phyloP scores from a whole-genome alignment of 176 grass and related monocot species.

The Lolium rigidum region DNA sequence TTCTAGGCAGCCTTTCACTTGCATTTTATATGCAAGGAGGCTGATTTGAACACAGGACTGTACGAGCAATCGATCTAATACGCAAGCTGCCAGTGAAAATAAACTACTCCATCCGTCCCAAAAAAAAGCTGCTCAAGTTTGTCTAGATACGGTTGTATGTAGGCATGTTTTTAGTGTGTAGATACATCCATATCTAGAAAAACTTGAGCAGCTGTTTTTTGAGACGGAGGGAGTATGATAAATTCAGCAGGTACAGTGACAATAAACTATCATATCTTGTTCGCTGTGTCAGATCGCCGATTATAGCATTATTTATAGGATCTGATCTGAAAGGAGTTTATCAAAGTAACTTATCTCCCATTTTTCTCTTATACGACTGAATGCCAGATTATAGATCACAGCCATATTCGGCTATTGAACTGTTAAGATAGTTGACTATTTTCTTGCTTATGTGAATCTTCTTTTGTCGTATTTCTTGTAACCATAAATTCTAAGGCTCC shows the following conservation, averaged over 20 bases:
- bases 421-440: slow-evolving; percentile 3
- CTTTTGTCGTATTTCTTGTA: background rate
- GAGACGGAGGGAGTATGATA: too few species aligned
- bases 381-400: slow-evolving; percentile 16
- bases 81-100: slow-evolving; percentile 14
- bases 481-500: background rate
- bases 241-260: slow-evolving; percentile 8
- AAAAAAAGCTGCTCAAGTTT: too few species aligned
- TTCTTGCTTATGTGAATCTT: slow-evolving; percentile 15
- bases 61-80: background rate
- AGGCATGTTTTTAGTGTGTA: too few species aligned
- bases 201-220: too few species aligned
- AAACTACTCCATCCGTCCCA: background rate
- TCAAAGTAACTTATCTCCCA: slow-evolving; percentile 3
- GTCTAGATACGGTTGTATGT: too few species aligned
- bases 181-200: too few species aligned
- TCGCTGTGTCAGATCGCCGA: background rate
- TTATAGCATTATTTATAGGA: slow-evolving; percentile 11
- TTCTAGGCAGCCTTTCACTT: too few species aligned
- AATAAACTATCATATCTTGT: slow-evolving; percentile 9
- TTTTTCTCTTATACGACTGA: slow-evolving; percentile 19
- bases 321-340: slow-evolving; percentile 5
- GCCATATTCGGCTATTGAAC: background rate
- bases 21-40: too few species aligned
- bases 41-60: background rate